phyloP scores from a whole-genome alignment of 306 rosid species.

The Quercus alba region DNA sequence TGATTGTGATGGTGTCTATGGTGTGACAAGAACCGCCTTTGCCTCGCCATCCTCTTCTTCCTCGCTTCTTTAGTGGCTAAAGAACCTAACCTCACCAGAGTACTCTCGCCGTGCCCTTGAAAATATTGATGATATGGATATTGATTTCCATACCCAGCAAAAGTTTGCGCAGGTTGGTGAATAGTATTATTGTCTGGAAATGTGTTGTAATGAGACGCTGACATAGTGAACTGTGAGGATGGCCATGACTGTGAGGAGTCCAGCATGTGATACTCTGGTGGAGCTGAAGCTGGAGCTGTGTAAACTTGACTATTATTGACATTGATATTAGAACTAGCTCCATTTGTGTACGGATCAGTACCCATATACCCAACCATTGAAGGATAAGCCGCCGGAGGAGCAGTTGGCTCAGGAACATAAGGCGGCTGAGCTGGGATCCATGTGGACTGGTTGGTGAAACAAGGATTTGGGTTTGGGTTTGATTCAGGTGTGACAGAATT shows the following conservation, averaged over 20 bases:
- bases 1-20: conserved; percentile 34
- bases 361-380: conserved; percentile 48
- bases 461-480: background rate
- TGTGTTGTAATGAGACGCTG: conserved; percentile 41
- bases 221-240: conserved; percentile 40
- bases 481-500: conserved; percentile 26
- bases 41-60: conserved; percentile 95
- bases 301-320: conserved; percentile 23
- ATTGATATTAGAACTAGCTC: background rate
- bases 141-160: conserved; percentile 41
- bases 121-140: conserved; percentile 45
- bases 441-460: conserved; percentile 25
- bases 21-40: conserved; percentile 54
- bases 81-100: conserved; percentile 59
- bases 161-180: conserved; percentile 21
- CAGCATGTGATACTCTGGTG: conserved; percentile 44
- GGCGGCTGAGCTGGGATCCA: conserved; percentile 41
- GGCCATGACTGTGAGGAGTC: conserved; percentile 63
- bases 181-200: conserved; percentile 41
- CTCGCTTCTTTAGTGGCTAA: conserved; percentile 91
- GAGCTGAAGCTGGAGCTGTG: conserved; percentile 4
- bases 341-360: conserved; percentile 30
- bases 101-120: conserved; percentile 41
- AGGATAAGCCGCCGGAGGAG: conserved; percentile 28
- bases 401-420: conserved; percentile 27